Conservation (phyloP, 192 early-diverging fungal species). For the Allomyces macrogynus region DNA sequence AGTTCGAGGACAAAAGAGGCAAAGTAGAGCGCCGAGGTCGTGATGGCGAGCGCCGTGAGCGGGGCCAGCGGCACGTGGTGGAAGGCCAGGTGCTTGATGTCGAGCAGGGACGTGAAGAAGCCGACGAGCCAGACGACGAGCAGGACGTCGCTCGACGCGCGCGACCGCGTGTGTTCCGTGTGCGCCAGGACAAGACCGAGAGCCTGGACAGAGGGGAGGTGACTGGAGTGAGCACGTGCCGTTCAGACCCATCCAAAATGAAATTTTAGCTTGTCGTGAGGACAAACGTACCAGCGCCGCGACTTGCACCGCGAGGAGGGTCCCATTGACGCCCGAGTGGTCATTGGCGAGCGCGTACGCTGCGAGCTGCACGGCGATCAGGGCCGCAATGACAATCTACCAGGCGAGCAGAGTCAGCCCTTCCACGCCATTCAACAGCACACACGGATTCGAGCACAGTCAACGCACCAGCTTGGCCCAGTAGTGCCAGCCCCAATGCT, state of each 20-base stretch:
- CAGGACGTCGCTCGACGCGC: slow-evolving; percentile 23
- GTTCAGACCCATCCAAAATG: too few species aligned
- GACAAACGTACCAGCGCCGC: too few species aligned
- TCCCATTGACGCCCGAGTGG: too few species aligned
- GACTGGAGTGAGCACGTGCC: not conserved
- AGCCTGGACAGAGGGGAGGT: not conserved
- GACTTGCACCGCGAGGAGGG: too few species aligned
- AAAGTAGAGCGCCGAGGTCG: slow-evolving; percentile 4
- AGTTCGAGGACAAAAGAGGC: slow-evolving; percentile 13
- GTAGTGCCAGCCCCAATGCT: not conserved
- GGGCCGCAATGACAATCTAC: not conserved
- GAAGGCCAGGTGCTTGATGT: slow-evolving; percentile 5
- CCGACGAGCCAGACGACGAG: slow-evolving; percentile 30
- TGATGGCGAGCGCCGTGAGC: slow-evolving; percentile 9
- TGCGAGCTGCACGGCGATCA: too few species aligned
- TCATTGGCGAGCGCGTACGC: too few species aligned
- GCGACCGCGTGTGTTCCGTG: slow-evolving; percentile 21
- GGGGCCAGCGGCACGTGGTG: slow-evolving; percentile 8
- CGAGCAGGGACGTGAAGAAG: slow-evolving; percentile 7
- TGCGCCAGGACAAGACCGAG: slow-evolving; percentile 20
- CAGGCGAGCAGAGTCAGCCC: not conserved
- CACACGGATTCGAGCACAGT: not conserved
- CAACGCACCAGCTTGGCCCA: not conserved
- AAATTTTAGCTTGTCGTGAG: too few species aligned
- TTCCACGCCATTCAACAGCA: not conserved